Percentiles rank a stretch among this genome's conserved stretches.
These are phyloP conservation scores for Candida andamanensis DNA, from an alignment of 805 yeast species.

Conservation along the genomic window DNA sequence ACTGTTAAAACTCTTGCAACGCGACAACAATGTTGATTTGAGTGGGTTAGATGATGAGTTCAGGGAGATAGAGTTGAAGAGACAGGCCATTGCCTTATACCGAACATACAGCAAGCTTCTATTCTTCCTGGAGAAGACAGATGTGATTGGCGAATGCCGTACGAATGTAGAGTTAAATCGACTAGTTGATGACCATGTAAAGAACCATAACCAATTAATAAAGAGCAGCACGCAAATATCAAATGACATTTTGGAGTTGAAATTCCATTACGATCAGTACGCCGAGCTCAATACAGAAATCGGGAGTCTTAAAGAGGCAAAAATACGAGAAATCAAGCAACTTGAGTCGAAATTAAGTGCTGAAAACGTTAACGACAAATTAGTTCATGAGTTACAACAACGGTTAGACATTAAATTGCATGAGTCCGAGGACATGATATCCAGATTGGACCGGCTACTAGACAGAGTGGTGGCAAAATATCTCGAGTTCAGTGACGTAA, in stretches of 20 bases:
- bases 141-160: constrained; percentile 4
- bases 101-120: constrained; percentile 5
- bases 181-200: not conserved
- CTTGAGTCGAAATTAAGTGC: no score
- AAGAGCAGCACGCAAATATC: not conserved
- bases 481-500: not conserved
- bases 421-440: not conserved
- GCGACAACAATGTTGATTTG: not conserved
- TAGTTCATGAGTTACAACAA: no score
- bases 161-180: constrained; percentile 1
- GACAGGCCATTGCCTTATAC: constrained; percentile 5
- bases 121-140: constrained; percentile 3
- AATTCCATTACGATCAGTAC: no score
- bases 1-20: constrained; percentile 1
- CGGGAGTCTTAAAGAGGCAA: no score
- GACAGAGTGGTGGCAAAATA: constrained; percentile 1
- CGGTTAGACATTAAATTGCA: not conserved
- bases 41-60: not conserved
- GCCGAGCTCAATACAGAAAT: no score
- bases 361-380: no score
- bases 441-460: not conserved
- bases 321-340: no score
- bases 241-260: no score
- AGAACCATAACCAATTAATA: not conserved
- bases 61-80: constrained; percentile 3